These are phyloP conservation scores for Lipomyces mesembrius DNA, from an alignment of 805 yeast genomes.

Conservation along the genomic window DNA sequence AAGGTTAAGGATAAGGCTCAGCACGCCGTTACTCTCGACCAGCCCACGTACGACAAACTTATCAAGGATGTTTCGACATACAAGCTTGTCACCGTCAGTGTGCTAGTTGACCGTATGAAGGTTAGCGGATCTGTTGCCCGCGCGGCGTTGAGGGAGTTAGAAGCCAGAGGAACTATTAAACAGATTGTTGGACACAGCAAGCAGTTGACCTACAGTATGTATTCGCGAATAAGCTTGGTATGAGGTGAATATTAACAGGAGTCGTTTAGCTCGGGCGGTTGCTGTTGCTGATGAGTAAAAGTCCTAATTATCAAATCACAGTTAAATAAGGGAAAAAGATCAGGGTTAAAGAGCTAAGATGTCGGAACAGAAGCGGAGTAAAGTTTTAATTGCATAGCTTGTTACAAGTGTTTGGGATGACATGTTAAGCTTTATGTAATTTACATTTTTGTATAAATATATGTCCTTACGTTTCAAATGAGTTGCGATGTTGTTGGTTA, in stretches of 20 bases:
- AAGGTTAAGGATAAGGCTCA: constrained; percentile 99
- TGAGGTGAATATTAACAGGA: constrained; percentile 43
- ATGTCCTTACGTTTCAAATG: constrained; percentile 5
- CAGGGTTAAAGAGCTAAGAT: neutral
- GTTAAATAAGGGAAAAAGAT: neutral
- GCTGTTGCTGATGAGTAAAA: constrained; percentile 49
- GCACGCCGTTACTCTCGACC: constrained; percentile 96
- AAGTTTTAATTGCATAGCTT: neutral
- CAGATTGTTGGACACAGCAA: constrained; percentile 93
- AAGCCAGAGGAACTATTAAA: constrained; percentile 91
- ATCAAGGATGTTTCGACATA: constrained; percentile 98
- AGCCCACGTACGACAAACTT: constrained; percentile 98
- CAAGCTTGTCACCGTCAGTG: constrained; percentile 98
- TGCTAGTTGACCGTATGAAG: constrained; percentile 98
- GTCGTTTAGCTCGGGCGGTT: constrained; percentile 51
- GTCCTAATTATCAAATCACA: neutral
- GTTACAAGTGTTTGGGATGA: neutral
- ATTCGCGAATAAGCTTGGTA: constrained; percentile 1
- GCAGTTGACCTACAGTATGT: constrained; percentile 88
- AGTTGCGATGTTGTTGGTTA: neutral
- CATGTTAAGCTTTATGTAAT: neutral
- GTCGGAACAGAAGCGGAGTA: neutral
- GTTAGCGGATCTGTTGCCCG: constrained; percentile 99
- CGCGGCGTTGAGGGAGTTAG: constrained; percentile 95
- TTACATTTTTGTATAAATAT: constrained; percentile 11